Evolutionary conservation across 176 grass and related monocot genomes (phyloP).

Genomic region (Metroxylon sagu): DNA sequence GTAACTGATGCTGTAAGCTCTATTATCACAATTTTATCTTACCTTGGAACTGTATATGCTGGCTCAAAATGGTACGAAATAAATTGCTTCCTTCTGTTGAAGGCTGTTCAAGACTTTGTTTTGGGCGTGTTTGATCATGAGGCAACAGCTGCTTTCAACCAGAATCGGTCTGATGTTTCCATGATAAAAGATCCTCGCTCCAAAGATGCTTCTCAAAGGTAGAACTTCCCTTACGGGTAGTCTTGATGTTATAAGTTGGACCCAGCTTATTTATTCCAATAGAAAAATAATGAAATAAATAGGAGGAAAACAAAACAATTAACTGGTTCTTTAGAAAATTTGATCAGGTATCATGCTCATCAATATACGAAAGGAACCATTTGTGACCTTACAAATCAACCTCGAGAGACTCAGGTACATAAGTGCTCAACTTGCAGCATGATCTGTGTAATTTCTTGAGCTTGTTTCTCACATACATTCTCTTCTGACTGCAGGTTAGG

Average conservation of each 20-base stretch:
- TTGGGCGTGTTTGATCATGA: slow-evolving; percentile 69
- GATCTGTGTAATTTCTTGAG: neutral
- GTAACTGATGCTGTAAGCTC: too few species aligned
- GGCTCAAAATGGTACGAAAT: neutral
- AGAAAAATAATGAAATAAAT: neutral
- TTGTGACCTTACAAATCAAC: slow-evolving; percentile 75
- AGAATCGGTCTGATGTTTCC: slow-evolving; percentile 49
- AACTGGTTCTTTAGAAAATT: neutral
- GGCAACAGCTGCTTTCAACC: slow-evolving; percentile 51
- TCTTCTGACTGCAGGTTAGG: slow-evolving; percentile 49
- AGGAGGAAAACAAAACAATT: too few species aligned
- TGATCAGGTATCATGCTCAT: slow-evolving; percentile 83
- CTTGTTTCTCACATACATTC: neutral
- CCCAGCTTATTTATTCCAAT: too few species aligned
- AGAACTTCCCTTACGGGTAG: neutral
- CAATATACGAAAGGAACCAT: slow-evolving; percentile 75
- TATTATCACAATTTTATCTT: too few species aligned
- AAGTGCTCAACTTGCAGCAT: neutral
- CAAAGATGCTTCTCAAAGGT: slow-evolving; percentile 82
- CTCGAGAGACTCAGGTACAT: slow-evolving; percentile 70
- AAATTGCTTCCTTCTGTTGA: neutral
- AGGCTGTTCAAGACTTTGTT: slow-evolving; percentile 95
- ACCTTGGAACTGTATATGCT: too few species aligned
- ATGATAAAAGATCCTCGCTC: slow-evolving; percentile 28
- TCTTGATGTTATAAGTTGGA: too few species aligned